Percentiles rank a stretch among this genome's conserved stretches.
phyloP scores from a whole-genome alignment of 1,284 basidiomycete genomes.

The Malassezia furfur region DNA sequence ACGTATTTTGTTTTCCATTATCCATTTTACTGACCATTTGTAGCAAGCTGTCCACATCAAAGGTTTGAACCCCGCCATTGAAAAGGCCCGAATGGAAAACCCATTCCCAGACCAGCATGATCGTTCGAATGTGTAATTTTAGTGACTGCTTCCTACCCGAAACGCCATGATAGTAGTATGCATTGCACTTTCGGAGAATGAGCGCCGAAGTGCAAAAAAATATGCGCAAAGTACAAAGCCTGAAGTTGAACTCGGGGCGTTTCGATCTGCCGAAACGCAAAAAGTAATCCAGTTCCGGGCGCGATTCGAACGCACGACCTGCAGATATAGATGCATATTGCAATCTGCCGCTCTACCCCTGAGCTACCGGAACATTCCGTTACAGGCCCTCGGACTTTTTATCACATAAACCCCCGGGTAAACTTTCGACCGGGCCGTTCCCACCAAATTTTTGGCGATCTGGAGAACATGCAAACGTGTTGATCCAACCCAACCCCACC shows the following conservation, averaged over 20 bases:
- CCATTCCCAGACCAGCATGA: constrained; percentile 37
- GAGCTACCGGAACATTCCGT: constrained; percentile 19
- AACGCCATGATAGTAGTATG: background rate
- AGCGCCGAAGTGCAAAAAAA: too few relatives aligned
- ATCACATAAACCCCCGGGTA: too few relatives aligned
- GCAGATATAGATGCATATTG: constrained; percentile 14
- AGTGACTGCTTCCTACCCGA: too few relatives aligned
- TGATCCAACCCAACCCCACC: too few relatives aligned
- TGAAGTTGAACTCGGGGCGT: background rate
- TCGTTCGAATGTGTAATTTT: background rate
- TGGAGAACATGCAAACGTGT: too few relatives aligned
- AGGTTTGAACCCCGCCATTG: constrained; percentile 64
- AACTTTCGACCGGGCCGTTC: too few relatives aligned
- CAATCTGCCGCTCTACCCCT: constrained; percentile 23
- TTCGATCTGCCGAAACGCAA: background rate
- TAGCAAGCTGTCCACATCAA: constrained; percentile 74
- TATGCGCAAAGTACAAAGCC: too few relatives aligned
- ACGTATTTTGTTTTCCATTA: constrained; percentile 20
- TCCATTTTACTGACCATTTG: background rate
- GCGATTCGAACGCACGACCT: constrained; percentile 22
- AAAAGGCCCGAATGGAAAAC: constrained; percentile 58
- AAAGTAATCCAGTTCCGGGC: constrained; percentile 17
- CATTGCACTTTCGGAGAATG: too few relatives aligned
- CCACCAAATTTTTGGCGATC: too few relatives aligned
- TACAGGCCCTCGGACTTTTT: background rate